phyloP scores from a whole-genome alignment of 306 rosid genomes.

The Inga laurina region DNA sequence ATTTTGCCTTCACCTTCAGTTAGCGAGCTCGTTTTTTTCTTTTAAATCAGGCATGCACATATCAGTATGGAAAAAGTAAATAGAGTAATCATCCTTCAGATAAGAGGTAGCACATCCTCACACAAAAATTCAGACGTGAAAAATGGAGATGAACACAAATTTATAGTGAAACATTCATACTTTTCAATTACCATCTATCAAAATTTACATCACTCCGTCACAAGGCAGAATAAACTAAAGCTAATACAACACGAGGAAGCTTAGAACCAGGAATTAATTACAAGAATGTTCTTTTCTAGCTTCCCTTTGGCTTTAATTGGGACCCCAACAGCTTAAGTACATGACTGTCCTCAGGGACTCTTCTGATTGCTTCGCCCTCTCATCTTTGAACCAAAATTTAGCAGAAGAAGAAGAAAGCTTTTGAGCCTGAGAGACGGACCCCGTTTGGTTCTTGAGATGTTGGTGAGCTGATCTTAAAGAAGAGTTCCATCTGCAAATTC shows the following conservation, averaged over 20 bases:
- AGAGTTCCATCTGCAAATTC: constrained; percentile 52
- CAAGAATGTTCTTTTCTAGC: not conserved
- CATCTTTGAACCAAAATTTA: not conserved
- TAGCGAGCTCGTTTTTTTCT: not conserved
- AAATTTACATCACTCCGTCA: constrained; percentile 14
- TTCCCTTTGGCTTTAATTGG: constrained; percentile 19
- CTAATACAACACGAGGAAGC: not conserved
- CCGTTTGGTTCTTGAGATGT: constrained; percentile 34
- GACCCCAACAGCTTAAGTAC: constrained; percentile 64
- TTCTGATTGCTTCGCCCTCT: constrained; percentile 48
- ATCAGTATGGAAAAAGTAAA: too few species aligned
- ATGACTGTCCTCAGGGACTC: constrained; percentile 59
- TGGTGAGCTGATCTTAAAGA: constrained; percentile 43
- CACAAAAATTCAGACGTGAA: too few species aligned
- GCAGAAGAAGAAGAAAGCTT: constrained; percentile 43
- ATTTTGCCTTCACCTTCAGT: not conserved
- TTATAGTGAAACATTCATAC: not conserved
- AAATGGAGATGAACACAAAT: not conserved
- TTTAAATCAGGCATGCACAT: not conserved
- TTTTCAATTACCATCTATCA: not conserved
- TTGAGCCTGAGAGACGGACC: constrained; percentile 35
- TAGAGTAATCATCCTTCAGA: not conserved
- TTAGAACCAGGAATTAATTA: not conserved
- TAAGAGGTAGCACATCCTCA: not conserved
- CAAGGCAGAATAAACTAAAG: not conserved